Percentiles rank a stretch among this genome's conserved stretches.
These are phyloP conservation scores for Yarrowia deformans DNA, from an alignment of 805 yeast species.

Conservation along the genomic window DNA sequence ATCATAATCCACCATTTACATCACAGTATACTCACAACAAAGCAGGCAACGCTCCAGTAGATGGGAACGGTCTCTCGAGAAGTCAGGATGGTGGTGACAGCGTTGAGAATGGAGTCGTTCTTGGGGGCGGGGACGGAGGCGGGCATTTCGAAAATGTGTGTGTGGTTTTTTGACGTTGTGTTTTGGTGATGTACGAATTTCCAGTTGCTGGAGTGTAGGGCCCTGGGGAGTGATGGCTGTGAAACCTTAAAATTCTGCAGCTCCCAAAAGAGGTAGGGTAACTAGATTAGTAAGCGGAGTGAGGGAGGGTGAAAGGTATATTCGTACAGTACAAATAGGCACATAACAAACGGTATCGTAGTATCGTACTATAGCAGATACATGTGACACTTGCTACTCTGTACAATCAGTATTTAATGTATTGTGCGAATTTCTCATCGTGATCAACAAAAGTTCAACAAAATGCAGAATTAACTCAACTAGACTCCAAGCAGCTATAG, in stretches of 20 bases:
- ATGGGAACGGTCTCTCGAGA: conserved; percentile 43
- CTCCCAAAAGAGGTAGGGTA: conserved; percentile 10
- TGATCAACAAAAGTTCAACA: no score
- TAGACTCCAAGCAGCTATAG: no score
- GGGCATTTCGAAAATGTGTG: conserved; percentile 9
- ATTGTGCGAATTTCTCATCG: no score
- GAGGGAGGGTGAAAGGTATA: background rate
- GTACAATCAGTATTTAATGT: no score
- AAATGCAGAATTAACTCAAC: no score
- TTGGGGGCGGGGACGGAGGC: conserved; percentile 32
- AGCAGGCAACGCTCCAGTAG: conserved; percentile 45
- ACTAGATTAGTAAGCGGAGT: background rate
- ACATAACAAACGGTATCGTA: no score
- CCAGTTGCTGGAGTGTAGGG: background rate
- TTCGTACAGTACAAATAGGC: no score
- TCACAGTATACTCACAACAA: conserved; percentile 41
- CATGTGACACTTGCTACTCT: no score
- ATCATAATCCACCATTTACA: conserved; percentile 21
- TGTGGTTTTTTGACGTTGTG: background rate
- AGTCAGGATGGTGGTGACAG: conserved; percentile 27
- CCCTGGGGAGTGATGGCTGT: background rate
- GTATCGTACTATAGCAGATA: no score
- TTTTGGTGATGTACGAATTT: background rate
- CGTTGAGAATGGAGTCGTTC: conserved; percentile 30
- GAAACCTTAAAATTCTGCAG: conserved; percentile 11